Evolutionary conservation across 768 basidiomycete species (phyloP), one percentile per base, ranked within the genome.

Genomic region (Mycena galopus): DNA sequence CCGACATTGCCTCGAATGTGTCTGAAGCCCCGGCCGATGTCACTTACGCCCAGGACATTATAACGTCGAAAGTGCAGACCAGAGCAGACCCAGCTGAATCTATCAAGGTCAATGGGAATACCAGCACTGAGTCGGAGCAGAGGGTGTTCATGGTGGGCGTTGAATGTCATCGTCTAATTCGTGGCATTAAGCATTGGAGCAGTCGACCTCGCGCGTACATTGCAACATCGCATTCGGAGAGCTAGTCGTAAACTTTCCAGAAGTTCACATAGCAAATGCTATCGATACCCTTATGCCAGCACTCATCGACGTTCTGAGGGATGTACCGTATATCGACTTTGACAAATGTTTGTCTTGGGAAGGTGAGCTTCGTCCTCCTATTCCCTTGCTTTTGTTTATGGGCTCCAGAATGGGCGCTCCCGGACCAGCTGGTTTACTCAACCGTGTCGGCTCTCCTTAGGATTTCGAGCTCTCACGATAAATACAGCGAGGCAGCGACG

Each of bases 201-300:
- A 96, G 95, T 83, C 93, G 23, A 89, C 90, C 14, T 92, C 93
- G 3, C 86, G 90, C 65, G 89, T 91, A 17, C 93, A 94, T 74
- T 94, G 92, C 82, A 93, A 93, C 73, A 92, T 95, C 71, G 94
- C 94, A 2, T 96, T 95, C 74, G 94, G 93, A 42, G 91, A 95
- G 77, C 86, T 95, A 63, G 88, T 94, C 21, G 82, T 90, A 65
- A 91, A 91, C 77, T 88, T 92, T 71, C 86, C 92, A 0, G 84
- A 90, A 44, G 77, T 80, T 9, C 87, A 89, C 74, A 85, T 93
- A 33, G 79, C 78, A 14, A 81, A 83, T n/a, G 87, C 87, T 32
- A 85, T 88, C 51, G 86, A 88, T 73, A 85, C 84, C 21, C 76
- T 92, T 25, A 82, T 94, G 53, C 86, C 89, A 4, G 86, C 88